Evolutionary conservation across 352 stramenopile genomes (phyloP).

Genomic region (Peronospora farinosa): DNA sequence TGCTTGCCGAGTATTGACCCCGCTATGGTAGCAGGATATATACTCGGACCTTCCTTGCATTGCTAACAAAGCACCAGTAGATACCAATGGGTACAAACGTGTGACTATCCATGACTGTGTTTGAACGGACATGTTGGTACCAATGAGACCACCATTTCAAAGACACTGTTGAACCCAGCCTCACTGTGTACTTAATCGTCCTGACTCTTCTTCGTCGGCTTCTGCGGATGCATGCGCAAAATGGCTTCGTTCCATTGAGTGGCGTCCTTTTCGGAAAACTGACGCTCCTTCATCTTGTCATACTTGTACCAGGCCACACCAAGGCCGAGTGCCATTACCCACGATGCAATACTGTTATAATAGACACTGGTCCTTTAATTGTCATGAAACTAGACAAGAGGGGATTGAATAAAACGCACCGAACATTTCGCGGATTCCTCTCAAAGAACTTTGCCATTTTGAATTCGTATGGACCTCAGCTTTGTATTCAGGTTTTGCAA

Average conservation of each 20-base stretch:
- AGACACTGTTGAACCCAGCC: no score
- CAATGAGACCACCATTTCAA: no score
- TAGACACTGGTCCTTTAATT: background rate
- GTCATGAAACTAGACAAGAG: background rate
- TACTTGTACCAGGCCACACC: conserved; percentile 48
- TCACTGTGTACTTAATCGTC: conserved; percentile 3
- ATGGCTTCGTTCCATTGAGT: conserved; percentile 55
- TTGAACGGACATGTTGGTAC: no score
- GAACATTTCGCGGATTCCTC: conserved; percentile 38
- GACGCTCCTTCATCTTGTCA: conserved; percentile 48
- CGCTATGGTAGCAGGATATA: no score
- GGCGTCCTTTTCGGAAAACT: conserved; percentile 43
- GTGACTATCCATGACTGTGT: no score
- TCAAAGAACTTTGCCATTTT: conserved; percentile 35
- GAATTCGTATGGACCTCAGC: no score
- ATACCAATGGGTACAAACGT: no score
- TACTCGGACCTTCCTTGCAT: no score
- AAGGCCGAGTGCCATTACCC: conserved; percentile 38
- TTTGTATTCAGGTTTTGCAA: no score
- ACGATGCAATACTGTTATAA: conserved; percentile 40
- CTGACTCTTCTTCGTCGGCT: conserved; percentile 18
- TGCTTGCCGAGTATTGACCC: no score
- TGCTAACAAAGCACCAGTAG: no score
- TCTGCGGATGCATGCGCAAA: conserved; percentile 36
- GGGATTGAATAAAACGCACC: conserved; percentile 15